These are phyloP conservation scores for Fragaria ananassa DNA, from an alignment of 306 rosid species.

Conservation along the genomic window DNA sequence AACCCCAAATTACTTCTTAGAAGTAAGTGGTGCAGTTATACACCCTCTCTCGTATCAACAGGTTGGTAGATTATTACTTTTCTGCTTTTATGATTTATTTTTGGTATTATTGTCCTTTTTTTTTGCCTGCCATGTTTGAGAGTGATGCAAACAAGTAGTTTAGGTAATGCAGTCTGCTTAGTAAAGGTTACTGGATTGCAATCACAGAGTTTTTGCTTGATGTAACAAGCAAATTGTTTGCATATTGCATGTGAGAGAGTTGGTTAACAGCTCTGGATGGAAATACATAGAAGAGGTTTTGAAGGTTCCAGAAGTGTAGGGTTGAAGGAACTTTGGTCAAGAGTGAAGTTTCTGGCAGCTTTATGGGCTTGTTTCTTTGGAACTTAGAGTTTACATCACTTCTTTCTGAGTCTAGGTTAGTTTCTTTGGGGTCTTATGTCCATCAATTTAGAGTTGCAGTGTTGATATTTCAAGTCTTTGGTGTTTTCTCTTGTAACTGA, in stretches of 20 bases:
- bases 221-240: neutral
- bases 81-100: neutral
- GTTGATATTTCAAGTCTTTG: neutral
- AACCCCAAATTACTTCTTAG: constrained; percentile 85
- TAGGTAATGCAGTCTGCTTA: neutral
- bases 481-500: neutral
- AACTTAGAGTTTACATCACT: neutral
- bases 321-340: neutral
- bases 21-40: constrained; percentile 93
- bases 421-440: neutral
- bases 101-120: neutral
- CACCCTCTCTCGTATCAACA: constrained; percentile 98
- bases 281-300: neutral
- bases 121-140: neutral
- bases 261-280: neutral
- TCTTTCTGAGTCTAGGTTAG: neutral
- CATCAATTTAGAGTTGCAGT: neutral
- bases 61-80: constrained; percentile 50
- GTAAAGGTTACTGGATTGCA: neutral
- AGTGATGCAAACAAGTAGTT: neutral
- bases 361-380: neutral
- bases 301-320: neutral
- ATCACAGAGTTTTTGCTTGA: neutral
- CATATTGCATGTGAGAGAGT: neutral
- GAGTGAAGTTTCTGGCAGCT: neutral